Evolutionary conservation across 768 basidiomycete genomes (phyloP).

Genomic region (Boletellus ananas): DNA sequence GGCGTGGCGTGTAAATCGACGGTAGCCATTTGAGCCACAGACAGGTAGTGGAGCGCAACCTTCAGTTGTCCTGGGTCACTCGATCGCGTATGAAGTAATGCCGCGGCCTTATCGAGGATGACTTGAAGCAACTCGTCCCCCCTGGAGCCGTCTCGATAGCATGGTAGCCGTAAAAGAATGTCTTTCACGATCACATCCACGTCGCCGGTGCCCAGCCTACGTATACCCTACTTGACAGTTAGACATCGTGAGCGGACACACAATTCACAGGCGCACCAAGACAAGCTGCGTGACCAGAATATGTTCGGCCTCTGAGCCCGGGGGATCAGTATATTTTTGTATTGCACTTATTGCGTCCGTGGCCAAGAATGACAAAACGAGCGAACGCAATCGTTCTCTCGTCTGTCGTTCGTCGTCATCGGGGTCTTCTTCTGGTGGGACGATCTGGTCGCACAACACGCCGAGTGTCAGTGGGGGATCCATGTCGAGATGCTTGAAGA

Average conservation of each 20-base stretch:
- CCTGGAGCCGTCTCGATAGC: conserved; percentile 35
- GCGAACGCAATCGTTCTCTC: conserved; percentile 51
- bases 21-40: conserved; percentile 42
- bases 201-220: conserved; percentile 40
- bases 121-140: conserved; percentile 39
- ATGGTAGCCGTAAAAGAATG: conserved; percentile 48
- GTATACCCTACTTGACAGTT: conserved; percentile 41
- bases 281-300: conserved; percentile 46
- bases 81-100: conserved; percentile 31
- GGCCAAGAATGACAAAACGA: conserved; percentile 59
- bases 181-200: conserved; percentile 48
- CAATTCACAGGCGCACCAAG: conserved; percentile 36
- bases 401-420: conserved; percentile 59
- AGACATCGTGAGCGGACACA: conserved; percentile 1
- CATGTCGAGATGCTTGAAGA: conserved; percentile 61
- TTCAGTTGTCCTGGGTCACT: conserved; percentile 33
- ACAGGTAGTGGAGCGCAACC: conserved; percentile 41
- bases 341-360: conserved; percentile 48
- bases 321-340: conserved; percentile 40
- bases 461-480: conserved; percentile 57
- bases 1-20: conserved; percentile 40
- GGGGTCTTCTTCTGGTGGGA: conserved; percentile 44
- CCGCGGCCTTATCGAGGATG: conserved; percentile 36
- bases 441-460: conserved; percentile 67
- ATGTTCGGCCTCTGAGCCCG: conserved; percentile 44